phyloP scores from a whole-genome alignment of 2,329 filamentous ascomycete species.

The Fusarium sp. region DNA sequence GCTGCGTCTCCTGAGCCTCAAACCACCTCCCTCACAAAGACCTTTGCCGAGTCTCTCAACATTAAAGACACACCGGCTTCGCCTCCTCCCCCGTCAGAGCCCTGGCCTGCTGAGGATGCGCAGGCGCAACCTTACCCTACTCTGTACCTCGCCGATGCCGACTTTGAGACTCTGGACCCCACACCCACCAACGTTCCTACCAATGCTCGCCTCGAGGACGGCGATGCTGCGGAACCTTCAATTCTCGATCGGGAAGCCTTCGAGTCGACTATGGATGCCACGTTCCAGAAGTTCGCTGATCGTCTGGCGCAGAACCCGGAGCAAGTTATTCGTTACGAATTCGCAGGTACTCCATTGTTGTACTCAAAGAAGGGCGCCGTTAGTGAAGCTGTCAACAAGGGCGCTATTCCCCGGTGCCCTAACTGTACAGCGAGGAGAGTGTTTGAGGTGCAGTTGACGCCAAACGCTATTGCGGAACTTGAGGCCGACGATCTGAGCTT shows the following conservation, averaged over 20 bases:
- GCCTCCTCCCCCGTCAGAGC: conserved; percentile 62
- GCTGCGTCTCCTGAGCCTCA: conserved; percentile 44
- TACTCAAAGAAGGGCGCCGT: conserved; percentile 83
- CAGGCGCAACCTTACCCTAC: conserved; percentile 79
- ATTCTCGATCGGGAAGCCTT: conserved; percentile 76
- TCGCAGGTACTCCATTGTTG: conserved; percentile 76
- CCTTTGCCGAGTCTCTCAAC: conserved; percentile 80
- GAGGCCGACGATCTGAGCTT: conserved; percentile 79
- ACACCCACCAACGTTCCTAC: conserved; percentile 62
- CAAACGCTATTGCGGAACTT: conserved; percentile 88
- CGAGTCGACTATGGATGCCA: conserved; percentile 78
- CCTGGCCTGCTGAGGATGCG: conserved; percentile 77
- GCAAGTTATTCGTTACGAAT: conserved; percentile 85
- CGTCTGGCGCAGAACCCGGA: conserved; percentile 83
- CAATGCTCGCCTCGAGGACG: conserved; percentile 58
- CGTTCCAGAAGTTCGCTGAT: conserved; percentile 85
- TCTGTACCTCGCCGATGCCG: conserved; percentile 86
- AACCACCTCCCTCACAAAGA: conserved; percentile 62
- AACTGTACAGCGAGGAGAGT: conserved; percentile 80
- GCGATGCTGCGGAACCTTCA: conserved; percentile 55
- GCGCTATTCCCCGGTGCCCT: conserved; percentile 77
- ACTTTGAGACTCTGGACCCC: conserved; percentile 86
- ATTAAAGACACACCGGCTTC: conserved; percentile 67
- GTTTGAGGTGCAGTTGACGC: conserved; percentile 93
- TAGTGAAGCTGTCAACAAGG: conserved; percentile 69